Percentiles rank a stretch among this genome's conserved stretches.
phyloP scores from a whole-genome alignment of 2,329 filamentous ascomycete species.

The Fusarium globosum region DNA sequence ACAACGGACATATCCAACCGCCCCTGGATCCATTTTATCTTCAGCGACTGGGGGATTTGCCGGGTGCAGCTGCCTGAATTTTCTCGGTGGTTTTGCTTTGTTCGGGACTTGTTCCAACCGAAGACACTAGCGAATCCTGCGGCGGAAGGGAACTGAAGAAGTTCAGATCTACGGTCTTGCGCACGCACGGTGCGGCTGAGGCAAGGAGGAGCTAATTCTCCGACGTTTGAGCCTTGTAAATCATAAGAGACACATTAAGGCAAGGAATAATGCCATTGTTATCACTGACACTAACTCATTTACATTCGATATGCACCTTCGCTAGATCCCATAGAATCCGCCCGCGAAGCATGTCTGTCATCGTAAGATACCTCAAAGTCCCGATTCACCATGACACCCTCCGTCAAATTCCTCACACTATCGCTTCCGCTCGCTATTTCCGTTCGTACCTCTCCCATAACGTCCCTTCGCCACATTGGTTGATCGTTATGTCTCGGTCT shows the following conservation, averaged over 20 bases:
- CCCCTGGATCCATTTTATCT: background rate
- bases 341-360: conserved; percentile 20
- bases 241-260: background rate
- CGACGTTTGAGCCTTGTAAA: background rate
- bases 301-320: conserved; percentile 34
- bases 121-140: background rate
- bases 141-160: background rate
- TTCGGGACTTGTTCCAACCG: background rate
- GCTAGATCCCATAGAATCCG: conserved; percentile 32
- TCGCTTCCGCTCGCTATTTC: conserved; percentile 33
- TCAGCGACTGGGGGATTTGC: background rate
- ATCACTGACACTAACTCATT: background rate
- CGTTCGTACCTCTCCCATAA: background rate
- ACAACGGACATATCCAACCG: background rate
- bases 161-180: background rate
- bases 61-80: background rate
- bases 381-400: conserved; percentile 36
- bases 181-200: background rate
- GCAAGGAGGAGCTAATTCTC: background rate
- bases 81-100: background rate
- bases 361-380: conserved; percentile 43
- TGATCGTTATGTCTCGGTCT: conserved; percentile 3
- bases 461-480: conserved; percentile 30
- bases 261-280: background rate
- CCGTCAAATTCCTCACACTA: conserved; percentile 39